Percentiles rank a stretch among this genome's conserved stretches.
These are phyloP conservation scores for Phialophora macrospora DNA, from an alignment of 2,329 filamentous ascomycete genomes.

Conservation along the genomic window DNA sequence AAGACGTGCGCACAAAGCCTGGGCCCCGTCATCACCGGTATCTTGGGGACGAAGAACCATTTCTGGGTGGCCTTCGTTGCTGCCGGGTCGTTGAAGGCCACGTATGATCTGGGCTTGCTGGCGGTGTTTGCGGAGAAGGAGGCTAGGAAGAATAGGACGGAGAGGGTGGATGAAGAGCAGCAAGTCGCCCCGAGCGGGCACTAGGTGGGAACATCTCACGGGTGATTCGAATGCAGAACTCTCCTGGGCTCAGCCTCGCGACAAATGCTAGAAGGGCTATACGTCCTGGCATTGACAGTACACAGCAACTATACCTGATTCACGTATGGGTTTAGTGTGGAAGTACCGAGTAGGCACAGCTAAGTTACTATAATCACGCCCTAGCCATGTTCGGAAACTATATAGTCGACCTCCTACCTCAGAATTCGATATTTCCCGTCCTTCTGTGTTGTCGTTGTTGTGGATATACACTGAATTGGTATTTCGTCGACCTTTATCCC, in stretches of 20 bases:
- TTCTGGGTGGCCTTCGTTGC: constrained; percentile 67
- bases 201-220: no score
- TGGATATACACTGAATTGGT: no score
- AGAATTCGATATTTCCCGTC: no score
- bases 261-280: not conserved
- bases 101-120: constrained; percentile 64
- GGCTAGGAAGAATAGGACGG: constrained; percentile 16
- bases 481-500: no score
- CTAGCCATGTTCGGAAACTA: no score
- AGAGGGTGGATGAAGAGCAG: constrained; percentile 20
- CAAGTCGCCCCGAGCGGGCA: not conserved
- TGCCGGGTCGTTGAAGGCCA: constrained; percentile 58
- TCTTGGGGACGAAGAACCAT: constrained; percentile 57
- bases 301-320: no score
- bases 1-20: constrained; percentile 63
- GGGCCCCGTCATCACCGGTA: constrained; percentile 61
- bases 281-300: no score
- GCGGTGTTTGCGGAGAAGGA: constrained; percentile 34
- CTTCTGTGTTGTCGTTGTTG: no score
- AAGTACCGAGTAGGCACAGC: no score
- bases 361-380: no score
- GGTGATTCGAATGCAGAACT: not conserved
- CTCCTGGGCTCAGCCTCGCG: not conserved
- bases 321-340: no score
- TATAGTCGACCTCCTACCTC: no score